Conservation (phyloP, 495 filamentous ascomycete genomes). For the Pseudoneurospora amorphoporcata region DNA sequence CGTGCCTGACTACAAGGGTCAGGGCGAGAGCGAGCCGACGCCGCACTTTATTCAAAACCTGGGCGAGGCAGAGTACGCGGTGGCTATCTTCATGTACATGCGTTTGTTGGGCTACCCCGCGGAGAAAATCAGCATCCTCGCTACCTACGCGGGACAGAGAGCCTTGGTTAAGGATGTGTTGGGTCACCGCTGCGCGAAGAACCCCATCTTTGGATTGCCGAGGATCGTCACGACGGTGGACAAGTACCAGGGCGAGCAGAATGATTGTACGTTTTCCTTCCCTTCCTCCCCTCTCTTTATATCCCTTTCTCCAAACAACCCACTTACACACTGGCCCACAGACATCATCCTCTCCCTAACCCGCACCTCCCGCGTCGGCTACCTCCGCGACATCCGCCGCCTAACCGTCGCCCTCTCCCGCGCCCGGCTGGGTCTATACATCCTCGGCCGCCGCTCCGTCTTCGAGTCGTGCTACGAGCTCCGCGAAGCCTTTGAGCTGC, state of each 20-base stretch:
- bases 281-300: neutral
- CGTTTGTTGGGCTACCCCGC: conserved; percentile 93
- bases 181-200: conserved; percentile 71
- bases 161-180: conserved; percentile 87
- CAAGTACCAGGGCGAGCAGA: conserved; percentile 98
- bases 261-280: conserved; percentile 66
- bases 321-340: conserved; percentile 23
- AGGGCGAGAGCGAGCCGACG: conserved; percentile 80
- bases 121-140: conserved; percentile 77
- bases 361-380: conserved; percentile 81
- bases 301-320: neutral
- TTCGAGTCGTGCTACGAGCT: conserved; percentile 88
- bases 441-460: conserved; percentile 80
- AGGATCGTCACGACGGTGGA: conserved; percentile 90
- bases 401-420: conserved; percentile 95
- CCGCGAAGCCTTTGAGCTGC: conserved; percentile 66
- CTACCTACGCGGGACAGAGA: conserved; percentile 90
- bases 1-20: conserved; percentile 86
- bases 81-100: conserved; percentile 97
- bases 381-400: conserved; percentile 85
- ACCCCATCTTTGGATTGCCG: conserved; percentile 80
- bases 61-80: conserved; percentile 93
- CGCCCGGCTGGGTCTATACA: conserved; percentile 83
- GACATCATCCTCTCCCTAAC: conserved; percentile 89
- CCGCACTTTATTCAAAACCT: conserved; percentile 97